Evolutionary conservation across 768 basidiomycete genomes (phyloP).

Genomic region (Clitopilus hobsonii): DNA sequence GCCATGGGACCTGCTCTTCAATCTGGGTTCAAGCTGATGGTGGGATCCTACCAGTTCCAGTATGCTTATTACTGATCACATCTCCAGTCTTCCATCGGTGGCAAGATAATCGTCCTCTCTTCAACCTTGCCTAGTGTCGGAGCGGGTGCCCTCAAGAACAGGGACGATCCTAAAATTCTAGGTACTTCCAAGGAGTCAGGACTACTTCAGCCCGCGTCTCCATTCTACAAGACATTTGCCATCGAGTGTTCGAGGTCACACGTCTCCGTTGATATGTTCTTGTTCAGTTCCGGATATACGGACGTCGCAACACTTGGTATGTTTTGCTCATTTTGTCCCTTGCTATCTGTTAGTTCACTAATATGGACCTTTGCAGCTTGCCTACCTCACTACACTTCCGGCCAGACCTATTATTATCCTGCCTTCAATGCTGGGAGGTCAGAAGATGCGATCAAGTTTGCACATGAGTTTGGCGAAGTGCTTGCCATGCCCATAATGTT

Average conservation of each 20-base stretch:
- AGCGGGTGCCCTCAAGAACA: constrained; percentile 87
- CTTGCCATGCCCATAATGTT: constrained; percentile 92
- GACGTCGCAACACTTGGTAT: constrained; percentile 91
- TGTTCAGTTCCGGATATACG: constrained; percentile 90
- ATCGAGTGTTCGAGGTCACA: constrained; percentile 97
- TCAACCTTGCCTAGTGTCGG: constrained; percentile 85
- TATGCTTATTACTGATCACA: background rate
- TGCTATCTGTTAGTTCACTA: background rate
- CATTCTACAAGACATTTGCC: constrained; percentile 98
- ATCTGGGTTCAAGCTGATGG: constrained; percentile 94
- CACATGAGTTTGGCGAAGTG: constrained; percentile 93
- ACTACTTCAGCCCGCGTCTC: constrained; percentile 86
- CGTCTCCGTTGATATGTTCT: constrained; percentile 98
- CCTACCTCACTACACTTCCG: constrained; percentile 95
- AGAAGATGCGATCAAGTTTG: constrained; percentile 97
- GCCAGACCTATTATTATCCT: constrained; percentile 97
- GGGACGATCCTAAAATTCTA: constrained; percentile 94
- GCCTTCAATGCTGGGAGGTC: constrained; percentile 93
- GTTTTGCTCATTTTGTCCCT: constrained; percentile 11
- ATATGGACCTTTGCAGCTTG: constrained; percentile 42
- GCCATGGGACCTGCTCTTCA: constrained; percentile 94
- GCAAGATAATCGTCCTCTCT: constrained; percentile 87
- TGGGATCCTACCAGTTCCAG: constrained; percentile 22
- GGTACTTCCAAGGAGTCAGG: constrained; percentile 96
- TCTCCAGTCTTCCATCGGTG: constrained; percentile 80